Conservation (phyloP, 352 stramenopile species). For the Vaucheria bursata region DNA sequence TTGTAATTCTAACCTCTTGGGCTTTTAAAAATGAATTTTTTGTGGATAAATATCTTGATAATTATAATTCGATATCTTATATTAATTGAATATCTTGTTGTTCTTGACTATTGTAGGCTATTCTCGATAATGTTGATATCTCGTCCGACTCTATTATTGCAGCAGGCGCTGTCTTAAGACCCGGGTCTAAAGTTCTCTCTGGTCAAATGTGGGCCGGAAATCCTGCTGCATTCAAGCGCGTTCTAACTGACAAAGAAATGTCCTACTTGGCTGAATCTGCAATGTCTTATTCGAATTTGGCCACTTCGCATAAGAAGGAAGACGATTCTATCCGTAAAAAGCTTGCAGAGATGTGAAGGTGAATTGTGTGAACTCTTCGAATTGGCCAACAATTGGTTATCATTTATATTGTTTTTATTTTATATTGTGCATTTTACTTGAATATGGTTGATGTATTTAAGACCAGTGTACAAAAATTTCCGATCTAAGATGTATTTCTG, state of each 20-base stretch:
- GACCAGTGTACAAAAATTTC: too few relatives aligned
- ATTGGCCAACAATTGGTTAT: too few relatives aligned
- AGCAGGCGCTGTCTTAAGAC: slow-evolving; percentile 21
- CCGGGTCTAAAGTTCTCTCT: slow-evolving; percentile 20
- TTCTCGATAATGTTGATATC: not conserved
- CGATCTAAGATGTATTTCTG: too few relatives aligned
- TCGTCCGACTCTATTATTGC: slow-evolving; percentile 18
- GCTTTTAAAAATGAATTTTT: too few relatives aligned
- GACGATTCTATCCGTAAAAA: not conserved
- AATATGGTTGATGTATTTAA: too few relatives aligned
- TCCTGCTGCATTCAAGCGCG: slow-evolving; percentile 36
- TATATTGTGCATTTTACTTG: too few relatives aligned
- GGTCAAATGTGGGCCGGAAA: slow-evolving; percentile 43
- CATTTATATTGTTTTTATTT: too few relatives aligned
- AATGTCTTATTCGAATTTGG: slow-evolving; percentile 22
- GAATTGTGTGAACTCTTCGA: too few relatives aligned
- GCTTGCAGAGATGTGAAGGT: not conserved
- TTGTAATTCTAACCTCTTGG: too few relatives aligned
- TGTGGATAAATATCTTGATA: too few relatives aligned
- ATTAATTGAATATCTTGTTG: too few relatives aligned
- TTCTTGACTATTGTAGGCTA: not conserved
- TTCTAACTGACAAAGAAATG: slow-evolving; percentile 21
- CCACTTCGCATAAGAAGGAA: slow-evolving; percentile 12
- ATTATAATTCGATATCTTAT: too few relatives aligned
- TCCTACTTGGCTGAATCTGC: slow-evolving; percentile 29